A percentile compares a stretch with the other conserved stretches of the same genome.
Conservation (phyloP, 2,329 filamentous ascomycete genomes). For the Anthostomella pinea region DNA sequence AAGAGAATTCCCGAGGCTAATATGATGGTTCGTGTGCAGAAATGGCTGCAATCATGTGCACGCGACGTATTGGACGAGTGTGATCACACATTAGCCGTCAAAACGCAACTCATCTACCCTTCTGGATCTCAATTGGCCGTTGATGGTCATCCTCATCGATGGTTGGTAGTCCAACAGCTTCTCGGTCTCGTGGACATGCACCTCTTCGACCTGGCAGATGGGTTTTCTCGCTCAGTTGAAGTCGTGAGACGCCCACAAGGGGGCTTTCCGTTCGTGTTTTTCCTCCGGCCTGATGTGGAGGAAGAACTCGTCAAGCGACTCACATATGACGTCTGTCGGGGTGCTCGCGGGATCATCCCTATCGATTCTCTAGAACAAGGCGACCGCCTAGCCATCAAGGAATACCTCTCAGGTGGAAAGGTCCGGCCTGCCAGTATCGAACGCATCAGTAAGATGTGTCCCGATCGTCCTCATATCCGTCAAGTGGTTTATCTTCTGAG, state of each 20-base stretch:
- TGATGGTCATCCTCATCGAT: slow-evolving; percentile 52
- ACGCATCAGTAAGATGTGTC: slow-evolving; percentile 28
- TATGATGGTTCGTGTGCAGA: slow-evolving; percentile 49
- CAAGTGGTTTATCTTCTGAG: slow-evolving; percentile 53
- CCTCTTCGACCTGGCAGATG: slow-evolving; percentile 34
- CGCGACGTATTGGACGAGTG: slow-evolving; percentile 65
- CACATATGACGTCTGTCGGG: slow-evolving; percentile 38
- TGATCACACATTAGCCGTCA: slow-evolving; percentile 51
- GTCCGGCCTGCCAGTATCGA: slow-evolving; percentile 21
- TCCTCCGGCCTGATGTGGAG: slow-evolving; percentile 49
- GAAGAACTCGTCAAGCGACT: slow-evolving; percentile 41
- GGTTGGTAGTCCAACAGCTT: slow-evolving; percentile 42
- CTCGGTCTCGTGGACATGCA: slow-evolving; percentile 40
- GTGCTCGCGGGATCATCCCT: slow-evolving; percentile 30
- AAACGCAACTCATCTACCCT: slow-evolving; percentile 56
- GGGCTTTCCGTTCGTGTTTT: slow-evolving; percentile 55
- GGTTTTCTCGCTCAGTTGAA: slow-evolving; percentile 44
- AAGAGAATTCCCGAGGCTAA: slow-evolving; percentile 38
- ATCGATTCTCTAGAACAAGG: slow-evolving; percentile 28
- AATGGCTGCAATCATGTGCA: slow-evolving; percentile 45
- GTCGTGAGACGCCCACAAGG: slow-evolving; percentile 36
- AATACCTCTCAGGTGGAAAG: slow-evolving; percentile 28
- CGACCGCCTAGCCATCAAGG: slow-evolving; percentile 26
- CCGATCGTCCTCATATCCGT: slow-evolving; percentile 31
- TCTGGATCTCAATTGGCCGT: slow-evolving; percentile 46